phyloP scores from a whole-genome alignment of 345 rosid genomes.

The Pistacia integerrima region DNA sequence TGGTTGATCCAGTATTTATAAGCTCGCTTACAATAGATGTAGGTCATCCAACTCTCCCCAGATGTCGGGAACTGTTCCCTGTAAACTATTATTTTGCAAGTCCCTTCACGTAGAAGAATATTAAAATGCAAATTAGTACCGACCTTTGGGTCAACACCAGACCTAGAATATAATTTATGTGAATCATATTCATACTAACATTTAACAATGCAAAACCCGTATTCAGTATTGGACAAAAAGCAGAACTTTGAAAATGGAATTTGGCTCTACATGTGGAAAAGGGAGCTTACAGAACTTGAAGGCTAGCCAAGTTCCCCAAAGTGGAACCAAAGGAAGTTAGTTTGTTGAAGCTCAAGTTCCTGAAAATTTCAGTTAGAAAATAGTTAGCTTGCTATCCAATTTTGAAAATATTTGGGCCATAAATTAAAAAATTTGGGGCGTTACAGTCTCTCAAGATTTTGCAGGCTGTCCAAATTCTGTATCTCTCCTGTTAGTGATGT shows the following conservation, averaged over 20 bases:
- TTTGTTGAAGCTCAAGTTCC: slow-evolving; percentile 88
- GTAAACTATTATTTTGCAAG: slow-evolving; percentile 78
- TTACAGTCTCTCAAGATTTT: slow-evolving; percentile 78
- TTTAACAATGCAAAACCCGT: not conserved
- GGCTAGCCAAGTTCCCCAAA: slow-evolving; percentile 60
- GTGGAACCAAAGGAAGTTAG: slow-evolving; percentile 72
- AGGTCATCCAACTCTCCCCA: slow-evolving; percentile 72
- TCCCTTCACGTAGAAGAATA: slow-evolving; percentile 50
- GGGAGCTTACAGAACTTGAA: slow-evolving; percentile 75
- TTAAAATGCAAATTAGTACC: not conserved
- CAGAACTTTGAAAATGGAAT: not conserved
- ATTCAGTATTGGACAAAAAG: not conserved
- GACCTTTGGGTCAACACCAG: not conserved
- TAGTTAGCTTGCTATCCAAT: slow-evolving; percentile 10
- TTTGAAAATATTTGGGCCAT: not conserved
- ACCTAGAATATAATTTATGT: not conserved
- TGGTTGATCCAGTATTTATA: not conserved
- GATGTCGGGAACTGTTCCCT: slow-evolving; percentile 71
- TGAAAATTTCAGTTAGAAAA: slow-evolving; percentile 29
- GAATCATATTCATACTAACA: not conserved
- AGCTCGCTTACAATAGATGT: slow-evolving; percentile 66
- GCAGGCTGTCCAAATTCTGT: slow-evolving; percentile 77
- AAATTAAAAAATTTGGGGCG: slow-evolving; percentile 12
- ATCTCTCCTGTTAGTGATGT: slow-evolving; percentile 83
- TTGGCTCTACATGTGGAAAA: not conserved